These are phyloP conservation scores for Dothistroma septosporum DNA, from an alignment of 2,329 filamentous ascomycete species.

Conservation along the genomic window DNA sequence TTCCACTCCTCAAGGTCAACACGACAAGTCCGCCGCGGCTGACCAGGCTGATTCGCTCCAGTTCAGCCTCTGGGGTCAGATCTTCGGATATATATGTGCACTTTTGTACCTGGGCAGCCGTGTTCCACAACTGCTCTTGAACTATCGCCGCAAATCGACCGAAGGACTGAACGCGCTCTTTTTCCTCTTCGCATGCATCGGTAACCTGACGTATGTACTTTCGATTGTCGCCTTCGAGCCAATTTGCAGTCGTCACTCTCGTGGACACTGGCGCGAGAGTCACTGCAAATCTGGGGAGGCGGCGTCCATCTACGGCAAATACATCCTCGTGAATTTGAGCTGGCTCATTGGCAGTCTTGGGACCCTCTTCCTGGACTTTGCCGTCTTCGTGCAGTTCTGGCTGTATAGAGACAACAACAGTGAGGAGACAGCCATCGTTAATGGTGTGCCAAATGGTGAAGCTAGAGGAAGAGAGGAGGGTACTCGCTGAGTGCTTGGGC, in stretches of 20 bases:
- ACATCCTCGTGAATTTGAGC: slow-evolving; percentile 83
- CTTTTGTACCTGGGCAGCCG: slow-evolving; percentile 83
- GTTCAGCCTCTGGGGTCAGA: slow-evolving; percentile 75
- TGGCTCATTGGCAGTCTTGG: slow-evolving; percentile 90
- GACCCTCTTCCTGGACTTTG: slow-evolving; percentile 77
- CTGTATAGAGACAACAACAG: slow-evolving; percentile 58
- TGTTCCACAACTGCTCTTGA: slow-evolving; percentile 84
- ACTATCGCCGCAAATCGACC: slow-evolving; percentile 86
- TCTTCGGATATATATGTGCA: slow-evolving; percentile 92
- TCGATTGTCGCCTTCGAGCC: slow-evolving; percentile 89
- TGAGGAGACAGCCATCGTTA: slow-evolving; percentile 4
- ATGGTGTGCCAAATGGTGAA: slow-evolving; percentile 22
- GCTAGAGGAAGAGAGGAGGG: slow-evolving; percentile 28
- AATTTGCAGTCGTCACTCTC: slow-evolving; percentile 49
- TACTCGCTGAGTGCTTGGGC: neutral
- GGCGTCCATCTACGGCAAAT: slow-evolving; percentile 64
- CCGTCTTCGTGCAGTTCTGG: slow-evolving; percentile 89
- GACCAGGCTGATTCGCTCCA: slow-evolving; percentile 50
- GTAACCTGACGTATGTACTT: slow-evolving; percentile 88
- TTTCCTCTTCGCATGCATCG: slow-evolving; percentile 93
- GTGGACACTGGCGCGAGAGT: slow-evolving; percentile 34
- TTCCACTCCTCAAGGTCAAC: slow-evolving; percentile 34
- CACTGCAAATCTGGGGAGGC: slow-evolving; percentile 65
- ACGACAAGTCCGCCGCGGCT: slow-evolving; percentile 27
- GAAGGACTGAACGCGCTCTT: slow-evolving; percentile 92